Evolutionary conservation across 768 basidiomycete genomes (phyloP), one percentile per base, ranked within the genome.

Genomic region (Solioccasus polychromus): DNA sequence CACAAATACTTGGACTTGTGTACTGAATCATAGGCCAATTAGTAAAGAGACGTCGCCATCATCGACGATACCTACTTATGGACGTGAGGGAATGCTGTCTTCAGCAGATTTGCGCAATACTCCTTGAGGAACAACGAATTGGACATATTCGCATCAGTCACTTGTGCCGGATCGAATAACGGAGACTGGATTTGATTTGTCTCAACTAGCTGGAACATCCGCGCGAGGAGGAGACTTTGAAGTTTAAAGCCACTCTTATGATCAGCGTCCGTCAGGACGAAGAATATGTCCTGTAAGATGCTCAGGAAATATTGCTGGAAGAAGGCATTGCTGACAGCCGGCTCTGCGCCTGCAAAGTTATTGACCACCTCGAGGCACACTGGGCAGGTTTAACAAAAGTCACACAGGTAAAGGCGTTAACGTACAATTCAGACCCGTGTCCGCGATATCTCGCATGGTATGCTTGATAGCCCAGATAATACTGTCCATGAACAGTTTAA

Each of bases 391-490:
- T 28, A 57, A 36, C 20, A 48, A 41, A 39, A 3, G 17, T 17
- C 20, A 18, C 20, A 29, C 19, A 30, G 47, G 50, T 10, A 38
- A 28, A 30, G 31, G 15, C 31, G 28, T 43, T 5, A 14, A 54
- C 52, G 69, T 69, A 91, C 88, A 62, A 59, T 85, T 88, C 48
- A 91, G 67, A 34, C 88, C 88, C 34, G 86, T 89, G 62, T 98
- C 95, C 5, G 92, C 91, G 51, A 99, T 96, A 67, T 98, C 95
- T 44, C 95, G 82, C 92, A 96, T 93, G 14, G 92, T 97, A 71
- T 99, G 96, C 68, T 99, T 99, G 74, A 97, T 95, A n/a, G 93
- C 95, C 95, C 96, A 99, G 41, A 95, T 86, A 53, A 97, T 88
- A 49, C 92, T 93, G 67, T 98, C 95, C 83, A 96, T 97, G 67